Conservation (phyloP, 495 filamentous ascomycete genomes). For the Daldinia childiae region DNA sequence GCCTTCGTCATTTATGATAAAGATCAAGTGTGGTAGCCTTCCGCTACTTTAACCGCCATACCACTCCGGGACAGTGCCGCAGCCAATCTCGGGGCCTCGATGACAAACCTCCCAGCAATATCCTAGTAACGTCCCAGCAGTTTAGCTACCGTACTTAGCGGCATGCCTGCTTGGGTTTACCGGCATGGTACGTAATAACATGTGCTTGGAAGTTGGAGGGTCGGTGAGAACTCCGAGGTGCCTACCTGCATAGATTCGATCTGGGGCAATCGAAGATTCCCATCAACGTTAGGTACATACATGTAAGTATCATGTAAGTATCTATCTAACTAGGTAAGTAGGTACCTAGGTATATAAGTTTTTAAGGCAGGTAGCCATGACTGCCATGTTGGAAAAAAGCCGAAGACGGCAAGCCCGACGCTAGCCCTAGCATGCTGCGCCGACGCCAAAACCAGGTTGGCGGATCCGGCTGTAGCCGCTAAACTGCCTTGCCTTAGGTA, state of each 20-base stretch:
- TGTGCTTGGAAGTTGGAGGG: conserved; percentile 1
- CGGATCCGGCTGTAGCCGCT: conserved; percentile 37
- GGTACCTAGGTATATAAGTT: background rate
- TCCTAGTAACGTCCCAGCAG: background rate
- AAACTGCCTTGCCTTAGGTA: no score
- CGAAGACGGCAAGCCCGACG: conserved; percentile 25
- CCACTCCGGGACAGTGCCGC: conserved; percentile 2
- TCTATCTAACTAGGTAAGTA: no score
- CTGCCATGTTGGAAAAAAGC: background rate
- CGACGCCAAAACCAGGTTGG: conserved; percentile 17
- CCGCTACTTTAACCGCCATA: conserved; percentile 21
- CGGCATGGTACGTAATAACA: conserved; percentile 30
- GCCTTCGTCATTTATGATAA: conserved; percentile 23
- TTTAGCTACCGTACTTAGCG: conserved; percentile 17
- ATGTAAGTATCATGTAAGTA: no score
- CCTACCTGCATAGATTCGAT: conserved; percentile 4
- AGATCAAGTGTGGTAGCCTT: conserved; percentile 1
- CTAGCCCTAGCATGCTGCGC: conserved; percentile 9
- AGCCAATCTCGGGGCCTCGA: conserved; percentile 14
- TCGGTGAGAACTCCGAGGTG: background rate
- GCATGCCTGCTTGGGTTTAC: conserved; percentile 19
- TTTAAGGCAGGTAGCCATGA: background rate
- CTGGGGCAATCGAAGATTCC: no score
- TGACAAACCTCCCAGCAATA: background rate
- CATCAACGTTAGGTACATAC: background rate